These are phyloP conservation scores for Globisporangium apiculatum DNA, from an alignment of 352 stramenopile species.

Conservation along the genomic window DNA sequence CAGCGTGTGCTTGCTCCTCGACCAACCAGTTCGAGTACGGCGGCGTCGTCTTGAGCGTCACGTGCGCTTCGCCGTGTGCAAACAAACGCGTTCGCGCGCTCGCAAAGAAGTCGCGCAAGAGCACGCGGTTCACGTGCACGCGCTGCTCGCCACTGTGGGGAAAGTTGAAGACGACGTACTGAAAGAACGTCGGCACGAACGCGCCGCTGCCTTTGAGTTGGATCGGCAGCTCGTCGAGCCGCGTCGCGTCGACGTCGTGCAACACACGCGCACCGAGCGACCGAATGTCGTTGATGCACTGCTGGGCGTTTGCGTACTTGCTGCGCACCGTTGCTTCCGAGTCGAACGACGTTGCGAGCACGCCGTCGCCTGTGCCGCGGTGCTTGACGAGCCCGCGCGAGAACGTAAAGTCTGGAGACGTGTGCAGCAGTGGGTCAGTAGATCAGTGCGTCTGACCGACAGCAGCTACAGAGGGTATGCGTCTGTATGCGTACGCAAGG, in stretches of 20 bases:
- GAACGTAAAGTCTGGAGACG: slow-evolving; percentile 70
- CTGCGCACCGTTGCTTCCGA: slow-evolving; percentile 46
- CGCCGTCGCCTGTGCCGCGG: slow-evolving; percentile 37
- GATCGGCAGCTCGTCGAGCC: slow-evolving; percentile 46
- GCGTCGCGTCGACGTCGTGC: slow-evolving; percentile 80
- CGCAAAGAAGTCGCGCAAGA: slow-evolving; percentile 83
- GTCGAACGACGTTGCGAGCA: slow-evolving; percentile 79
- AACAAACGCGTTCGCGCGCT: slow-evolving; percentile 59
- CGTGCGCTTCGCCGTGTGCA: slow-evolving; percentile 59
- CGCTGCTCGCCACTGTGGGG: slow-evolving; percentile 83
- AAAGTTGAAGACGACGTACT: slow-evolving; percentile 88
- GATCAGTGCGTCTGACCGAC: too few relatives aligned
- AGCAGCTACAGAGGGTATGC: too few relatives aligned
- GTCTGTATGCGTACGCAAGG: too few relatives aligned
- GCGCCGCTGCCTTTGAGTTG: slow-evolving; percentile 16
- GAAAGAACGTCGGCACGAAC: slow-evolving; percentile 46
- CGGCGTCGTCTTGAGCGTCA: slow-evolving; percentile 80
- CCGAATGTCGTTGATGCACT: slow-evolving; percentile 55
- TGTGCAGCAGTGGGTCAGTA: too few relatives aligned
- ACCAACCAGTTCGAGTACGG: slow-evolving; percentile 87
- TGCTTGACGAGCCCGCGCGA: slow-evolving; percentile 60
- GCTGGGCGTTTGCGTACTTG: slow-evolving; percentile 75
- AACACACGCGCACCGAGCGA: slow-evolving; percentile 39
- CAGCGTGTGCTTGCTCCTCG: slow-evolving; percentile 69
- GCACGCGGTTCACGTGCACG: slow-evolving; percentile 79